A percentile compares a stretch with the other conserved stretches of the same genome.
Evolutionary conservation across 1,284 basidiomycete genomes (phyloP).

Genomic region (Naganishia liquefaciens): DNA sequence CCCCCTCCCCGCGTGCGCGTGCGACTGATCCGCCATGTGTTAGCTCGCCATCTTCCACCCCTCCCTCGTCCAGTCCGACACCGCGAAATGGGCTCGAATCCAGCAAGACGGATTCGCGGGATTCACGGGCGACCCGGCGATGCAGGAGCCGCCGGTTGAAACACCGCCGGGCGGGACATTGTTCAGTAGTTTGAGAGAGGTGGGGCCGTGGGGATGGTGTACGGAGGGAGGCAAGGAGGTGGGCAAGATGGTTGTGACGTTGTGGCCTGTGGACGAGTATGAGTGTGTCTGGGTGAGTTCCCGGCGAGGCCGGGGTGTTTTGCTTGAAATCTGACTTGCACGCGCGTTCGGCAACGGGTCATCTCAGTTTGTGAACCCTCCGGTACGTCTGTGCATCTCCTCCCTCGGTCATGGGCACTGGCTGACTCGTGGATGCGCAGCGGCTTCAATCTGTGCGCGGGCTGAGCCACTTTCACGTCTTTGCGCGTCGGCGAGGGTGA

Average conservation of each 20-base stretch:
- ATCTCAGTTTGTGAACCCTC: conserved; percentile 43
- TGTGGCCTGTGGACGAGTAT: conserved; percentile 51
- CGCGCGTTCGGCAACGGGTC: no score
- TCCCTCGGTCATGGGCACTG: not conserved
- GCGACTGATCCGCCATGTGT: not conserved
- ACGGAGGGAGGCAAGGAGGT: conserved; percentile 43
- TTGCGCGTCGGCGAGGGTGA: conserved; percentile 37
- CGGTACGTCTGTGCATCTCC: conserved; percentile 1
- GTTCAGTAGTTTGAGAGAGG: conserved; percentile 42
- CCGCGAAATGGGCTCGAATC: conserved; percentile 43
- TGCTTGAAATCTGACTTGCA: not conserved
- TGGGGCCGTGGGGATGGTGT: conserved; percentile 27
- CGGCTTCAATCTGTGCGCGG: conserved; percentile 50
- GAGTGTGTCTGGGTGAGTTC: conserved; percentile 52
- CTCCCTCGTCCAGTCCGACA: conserved; percentile 45
- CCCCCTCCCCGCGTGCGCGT: not conserved
- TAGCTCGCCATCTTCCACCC: conserved; percentile 52
- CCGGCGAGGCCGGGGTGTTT: no score
- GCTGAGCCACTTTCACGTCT: conserved; percentile 53
- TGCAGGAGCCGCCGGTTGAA: conserved; percentile 41
- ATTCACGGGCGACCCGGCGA: conserved; percentile 44
- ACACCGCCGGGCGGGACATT: conserved; percentile 28
- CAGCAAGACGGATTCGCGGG: conserved; percentile 49
- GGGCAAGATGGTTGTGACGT: conserved; percentile 46
- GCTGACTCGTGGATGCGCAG: conserved; percentile 23